A percentile compares a stretch with the other conserved stretches of the same genome.
Evolutionary conservation across 257 asterid genomes (phyloP).

Genomic region (Cruciata laevipes): DNA sequence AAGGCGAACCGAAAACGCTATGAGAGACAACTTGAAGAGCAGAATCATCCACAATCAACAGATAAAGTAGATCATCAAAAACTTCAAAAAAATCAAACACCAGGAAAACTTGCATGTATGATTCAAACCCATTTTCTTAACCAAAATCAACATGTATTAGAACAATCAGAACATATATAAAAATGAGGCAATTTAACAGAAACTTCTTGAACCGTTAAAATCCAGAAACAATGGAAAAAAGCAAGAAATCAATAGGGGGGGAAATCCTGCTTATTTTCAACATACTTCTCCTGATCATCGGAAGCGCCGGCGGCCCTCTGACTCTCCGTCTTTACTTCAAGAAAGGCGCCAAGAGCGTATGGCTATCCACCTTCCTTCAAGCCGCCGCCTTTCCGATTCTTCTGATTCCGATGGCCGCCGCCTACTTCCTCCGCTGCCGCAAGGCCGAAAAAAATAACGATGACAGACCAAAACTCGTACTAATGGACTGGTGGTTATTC

Average conservation of each 20-base stretch:
- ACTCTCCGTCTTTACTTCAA: conserved; percentile 24
- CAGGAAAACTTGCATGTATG: no score
- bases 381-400: conserved; percentile 23
- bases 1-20: no score
- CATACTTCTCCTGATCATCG: conserved; percentile 17
- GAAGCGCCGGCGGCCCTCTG: conserved; percentile 24
- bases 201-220: no score
- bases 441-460: not conserved
- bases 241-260: not conserved
- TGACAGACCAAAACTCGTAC: not conserved
- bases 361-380: conserved; percentile 20
- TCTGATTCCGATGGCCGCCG: conserved; percentile 13
- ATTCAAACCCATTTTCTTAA: not conserved
- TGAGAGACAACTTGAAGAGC: no score
- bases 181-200: no score
- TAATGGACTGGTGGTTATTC: conserved; percentile 17
- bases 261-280: conserved; percentile 13
- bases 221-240: not conserved
- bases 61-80: no score
- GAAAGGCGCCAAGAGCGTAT: conserved; percentile 21
- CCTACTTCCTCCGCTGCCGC: conserved; percentile 17
- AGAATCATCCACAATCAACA: no score
- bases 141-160: not conserved
- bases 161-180: no score
- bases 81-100: no score